Evolutionary conservation across 352 stramenopile genomes (phyloP), one percentile per base, ranked within the genome.

Genomic region (Phytophthora brassicae): DNA sequence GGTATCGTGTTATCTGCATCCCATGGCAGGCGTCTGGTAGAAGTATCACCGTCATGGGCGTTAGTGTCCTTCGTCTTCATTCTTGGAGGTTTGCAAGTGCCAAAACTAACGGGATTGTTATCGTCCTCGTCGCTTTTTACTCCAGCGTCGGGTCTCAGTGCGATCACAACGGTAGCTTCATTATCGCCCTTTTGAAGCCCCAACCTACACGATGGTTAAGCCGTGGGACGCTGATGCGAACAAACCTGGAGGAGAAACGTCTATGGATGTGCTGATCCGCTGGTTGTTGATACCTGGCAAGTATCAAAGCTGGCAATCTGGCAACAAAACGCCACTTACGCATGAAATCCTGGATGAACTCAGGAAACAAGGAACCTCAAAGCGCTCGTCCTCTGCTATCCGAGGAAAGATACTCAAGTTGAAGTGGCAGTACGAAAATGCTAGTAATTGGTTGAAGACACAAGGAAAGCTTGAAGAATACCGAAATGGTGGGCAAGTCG

Each of bases 211-310:
- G 16, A 54, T 53, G 51, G 33, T 4, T 2, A 35, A 29, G 7
- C 36, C n/a, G 36, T 64, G 56, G 56, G 19, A 57, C 26, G 22
- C 20, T 13, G 56, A 67, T 52, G 36, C 6, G 13, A 54, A 17
- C 12, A 56, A 53, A 23, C 59, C 43, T 24, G 59, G 51, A 26
- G 26, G 43, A 6, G 35, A 14, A 24, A 56, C 43, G 1, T 67
- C 59, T 4, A 12, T 61, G 26, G 50, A 61, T 3, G 29, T 67
- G 16, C 35, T 67, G 3, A 6, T 67, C 7, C 43, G 26, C 3
- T 67, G 50, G 47, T n/a, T 67, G 19, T 3, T 14, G n/a, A 42
- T 51, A 5, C 43, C 59, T 14, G 50, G 35, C 12, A 67, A 67
- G 0, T 67, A 61, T 51, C 20, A 51, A 7, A 38, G 28, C 7